Conservation (phyloP, 2,329 filamentous ascomycete genomes). For the Chaetomium globosum region DNA sequence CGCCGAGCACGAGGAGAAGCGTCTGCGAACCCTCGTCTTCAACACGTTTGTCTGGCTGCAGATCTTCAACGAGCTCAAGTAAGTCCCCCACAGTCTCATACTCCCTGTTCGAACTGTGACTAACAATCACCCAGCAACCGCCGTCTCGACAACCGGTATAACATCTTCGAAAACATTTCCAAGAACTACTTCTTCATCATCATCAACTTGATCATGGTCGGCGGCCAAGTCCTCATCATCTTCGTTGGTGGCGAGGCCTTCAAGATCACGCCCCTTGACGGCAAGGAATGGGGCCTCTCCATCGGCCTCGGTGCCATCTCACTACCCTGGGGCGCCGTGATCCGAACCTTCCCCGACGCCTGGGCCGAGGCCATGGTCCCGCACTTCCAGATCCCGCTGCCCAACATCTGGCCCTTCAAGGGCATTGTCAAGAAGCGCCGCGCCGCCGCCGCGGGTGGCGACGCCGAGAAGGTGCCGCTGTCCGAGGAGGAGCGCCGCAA, state of each 20-base stretch:
- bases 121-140: constrained; percentile 60
- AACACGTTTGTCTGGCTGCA: constrained; percentile 88
- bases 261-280: constrained; percentile 63
- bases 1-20: constrained; percentile 50
- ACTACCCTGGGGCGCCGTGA: constrained; percentile 70
- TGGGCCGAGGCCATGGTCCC: constrained; percentile 39
- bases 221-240: constrained; percentile 80
- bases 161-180: constrained; percentile 80
- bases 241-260: constrained; percentile 79
- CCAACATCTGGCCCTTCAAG: constrained; percentile 31
- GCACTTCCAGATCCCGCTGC: constrained; percentile 33
- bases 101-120: neutral
- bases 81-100: neutral
- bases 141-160: constrained; percentile 82
- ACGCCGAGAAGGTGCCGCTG: constrained; percentile 17
- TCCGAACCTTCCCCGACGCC: constrained; percentile 74
- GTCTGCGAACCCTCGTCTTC: constrained; percentile 70
- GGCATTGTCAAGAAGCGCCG: constrained; percentile 19
- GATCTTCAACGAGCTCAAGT: constrained; percentile 65
- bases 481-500: constrained; percentile 5
- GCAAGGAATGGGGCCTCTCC: constrained; percentile 79
- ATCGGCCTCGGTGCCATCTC: constrained; percentile 76
- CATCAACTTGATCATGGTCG: constrained; percentile 81
- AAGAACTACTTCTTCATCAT: constrained; percentile 79
- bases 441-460: neutral